Conservation (phyloP, 2,329 filamentous ascomycete species). For the Ophiostoma triangulosporum region DNA sequence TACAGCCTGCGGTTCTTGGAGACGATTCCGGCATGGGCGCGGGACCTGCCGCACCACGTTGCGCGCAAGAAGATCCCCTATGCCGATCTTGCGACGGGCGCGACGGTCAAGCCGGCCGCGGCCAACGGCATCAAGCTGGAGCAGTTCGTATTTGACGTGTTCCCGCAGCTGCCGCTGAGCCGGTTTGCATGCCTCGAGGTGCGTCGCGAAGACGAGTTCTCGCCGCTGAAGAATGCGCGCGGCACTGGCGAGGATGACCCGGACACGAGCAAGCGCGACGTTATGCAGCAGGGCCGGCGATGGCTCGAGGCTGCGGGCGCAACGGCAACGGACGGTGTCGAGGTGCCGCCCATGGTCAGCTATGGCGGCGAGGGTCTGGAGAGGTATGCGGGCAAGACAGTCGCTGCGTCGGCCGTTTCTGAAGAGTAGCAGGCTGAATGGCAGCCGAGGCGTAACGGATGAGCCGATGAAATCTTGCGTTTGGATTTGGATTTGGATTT, state of each 20-base stretch:
- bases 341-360: constrained; percentile 86
- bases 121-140: constrained; percentile 98
- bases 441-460: background rate
- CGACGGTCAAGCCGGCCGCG: constrained; percentile 78
- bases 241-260: constrained; percentile 86
- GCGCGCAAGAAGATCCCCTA: constrained; percentile 97
- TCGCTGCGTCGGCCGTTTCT: constrained; percentile 29
- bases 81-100: constrained; percentile 61
- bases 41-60: constrained; percentile 86
- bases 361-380: constrained; percentile 60
- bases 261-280: constrained; percentile 81
- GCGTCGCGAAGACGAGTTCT: constrained; percentile 94
- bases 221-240: constrained; percentile 79
- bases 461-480: background rate
- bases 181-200: constrained; percentile 97
- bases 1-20: constrained; percentile 92
- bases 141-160: constrained; percentile 98
- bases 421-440: background rate
- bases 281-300: constrained; percentile 76
- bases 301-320: constrained; percentile 75
- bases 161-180: constrained; percentile 70
- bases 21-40: constrained; percentile 72
- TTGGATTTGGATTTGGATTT: no score
- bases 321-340: constrained; percentile 58
- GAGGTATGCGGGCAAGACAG: constrained; percentile 34